Percentiles rank a stretch among this genome's conserved stretches.
Evolutionary conservation across 176 grass and related monocot species (phyloP).

Genomic region (Neostapfia colusana): DNA sequence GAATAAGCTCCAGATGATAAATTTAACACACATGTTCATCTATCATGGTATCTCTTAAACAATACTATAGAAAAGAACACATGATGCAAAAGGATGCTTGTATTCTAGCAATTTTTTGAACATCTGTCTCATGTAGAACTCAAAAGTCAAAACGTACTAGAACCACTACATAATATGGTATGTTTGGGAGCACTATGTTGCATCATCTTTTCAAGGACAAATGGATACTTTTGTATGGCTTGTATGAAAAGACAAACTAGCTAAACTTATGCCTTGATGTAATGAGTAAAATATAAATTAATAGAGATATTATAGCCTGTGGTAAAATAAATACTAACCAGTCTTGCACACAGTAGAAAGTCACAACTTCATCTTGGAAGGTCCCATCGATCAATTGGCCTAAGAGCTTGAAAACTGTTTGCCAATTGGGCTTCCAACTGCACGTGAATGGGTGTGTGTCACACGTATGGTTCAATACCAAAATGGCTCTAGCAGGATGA

Average conservation of each 20-base stretch:
- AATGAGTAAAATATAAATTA: not conserved
- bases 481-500: not conserved
- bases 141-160: not conserved
- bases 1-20: constrained; percentile 5
- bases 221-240: not conserved
- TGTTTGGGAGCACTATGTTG: not conserved
- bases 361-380: not conserved
- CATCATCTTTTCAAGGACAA: not conserved
- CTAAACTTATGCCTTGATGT: not conserved
- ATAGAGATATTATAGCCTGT: not conserved
- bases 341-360: not conserved
- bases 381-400: not conserved
- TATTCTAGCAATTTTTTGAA: not conserved
- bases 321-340: constrained; percentile 16
- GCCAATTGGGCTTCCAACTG: not conserved
- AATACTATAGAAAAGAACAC: not conserved
- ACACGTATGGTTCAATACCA: not conserved
- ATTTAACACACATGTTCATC: constrained; percentile 3
- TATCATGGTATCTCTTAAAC: constrained; percentile 14
- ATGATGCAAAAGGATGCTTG: constrained; percentile 1
- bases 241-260: not conserved
- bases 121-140: not conserved
- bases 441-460: not conserved
- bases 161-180: not conserved
- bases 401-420: not conserved